Conservation (phyloP, 75 land plant species). For the Selaginella moellendorffii region DNA sequence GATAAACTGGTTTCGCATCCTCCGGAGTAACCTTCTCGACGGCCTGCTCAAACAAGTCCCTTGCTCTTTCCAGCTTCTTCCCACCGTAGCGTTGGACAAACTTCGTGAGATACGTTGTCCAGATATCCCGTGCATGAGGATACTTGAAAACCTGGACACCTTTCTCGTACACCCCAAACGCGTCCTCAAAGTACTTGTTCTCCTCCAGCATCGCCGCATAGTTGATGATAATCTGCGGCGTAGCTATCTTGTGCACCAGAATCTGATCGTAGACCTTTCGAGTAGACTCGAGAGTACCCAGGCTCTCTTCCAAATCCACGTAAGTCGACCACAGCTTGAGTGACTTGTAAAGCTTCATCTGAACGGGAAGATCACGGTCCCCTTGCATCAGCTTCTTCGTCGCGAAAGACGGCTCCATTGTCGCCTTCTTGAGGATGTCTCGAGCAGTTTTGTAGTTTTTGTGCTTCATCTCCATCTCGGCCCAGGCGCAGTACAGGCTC, state of each 20-base stretch:
- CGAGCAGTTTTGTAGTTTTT: conserved; percentile 69
- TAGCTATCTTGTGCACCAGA: conserved; percentile 77
- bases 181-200: conserved; percentile 82
- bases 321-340: conserved; percentile 83
- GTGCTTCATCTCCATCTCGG: conserved; percentile 88
- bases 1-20: conserved; percentile 62
- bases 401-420: conserved; percentile 79
- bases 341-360: conserved; percentile 74
- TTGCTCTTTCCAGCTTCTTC: conserved; percentile 72
- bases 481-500: conserved; percentile 90
- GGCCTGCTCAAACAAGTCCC: conserved; percentile 86
- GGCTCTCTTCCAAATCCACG: conserved; percentile 85
- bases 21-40: conserved; percentile 69
- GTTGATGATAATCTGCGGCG: conserved; percentile 84
- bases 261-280: conserved; percentile 77
- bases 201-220: conserved; percentile 81
- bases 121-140: conserved; percentile 90
- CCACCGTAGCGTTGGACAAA: conserved; percentile 85
- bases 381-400: conserved; percentile 37
- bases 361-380: conserved; percentile 83
- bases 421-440: conserved; percentile 65
- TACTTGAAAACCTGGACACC: conserved; percentile 95
- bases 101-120: conserved; percentile 81
- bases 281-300: conserved; percentile 67
- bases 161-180: conserved; percentile 87